Evolutionary conservation across 768 basidiomycete species (phyloP).

Genomic region (Trametes cingulata): DNA sequence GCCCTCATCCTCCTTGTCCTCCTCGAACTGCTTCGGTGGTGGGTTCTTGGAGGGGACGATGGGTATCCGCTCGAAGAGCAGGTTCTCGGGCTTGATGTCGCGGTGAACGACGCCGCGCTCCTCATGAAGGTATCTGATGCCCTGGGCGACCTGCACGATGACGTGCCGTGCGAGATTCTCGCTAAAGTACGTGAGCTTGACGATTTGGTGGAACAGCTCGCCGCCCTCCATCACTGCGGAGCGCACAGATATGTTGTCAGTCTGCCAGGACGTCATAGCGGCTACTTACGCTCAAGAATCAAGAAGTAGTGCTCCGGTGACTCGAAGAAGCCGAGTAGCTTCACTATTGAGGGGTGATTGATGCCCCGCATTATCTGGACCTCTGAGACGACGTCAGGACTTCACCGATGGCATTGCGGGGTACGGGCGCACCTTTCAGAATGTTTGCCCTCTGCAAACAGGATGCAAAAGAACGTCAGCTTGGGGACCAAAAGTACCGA

Average conservation of each 20-base stretch:
- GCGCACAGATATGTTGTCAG: conserved; percentile 15
- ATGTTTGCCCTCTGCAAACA: conserved; percentile 87
- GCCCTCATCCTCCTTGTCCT: conserved; percentile 98
- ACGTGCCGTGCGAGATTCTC: conserved; percentile 97
- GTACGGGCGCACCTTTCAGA: conserved; percentile 68
- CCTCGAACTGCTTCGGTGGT: conserved; percentile 85
- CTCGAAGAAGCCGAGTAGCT: conserved; percentile 89
- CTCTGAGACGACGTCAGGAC: conserved; percentile 50
- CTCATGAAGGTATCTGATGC: conserved; percentile 94
- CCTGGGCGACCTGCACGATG: conserved; percentile 92
- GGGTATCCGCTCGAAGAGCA: conserved; percentile 91
- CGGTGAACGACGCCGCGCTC: conserved; percentile 98
- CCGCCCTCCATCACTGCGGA: conserved; percentile 91
- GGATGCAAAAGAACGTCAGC: conserved; percentile 23
- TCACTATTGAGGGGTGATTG: conserved; percentile 90
- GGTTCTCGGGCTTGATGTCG: conserved; percentile 98
- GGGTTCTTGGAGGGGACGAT: conserved; percentile 83
- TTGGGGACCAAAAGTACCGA: conserved; percentile 20
- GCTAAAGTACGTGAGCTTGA: conserved; percentile 98
- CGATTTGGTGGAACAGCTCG: conserved; percentile 98
- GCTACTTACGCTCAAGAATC: conserved; percentile 77
- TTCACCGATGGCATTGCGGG: not conserved
- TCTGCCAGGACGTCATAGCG: not conserved
- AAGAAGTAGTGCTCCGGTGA: conserved; percentile 93
- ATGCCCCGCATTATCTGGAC: conserved; percentile 99